Evolutionary conservation across 352 stramenopile species (phyloP).

Genomic region (Phytophthora aleatoria): DNA sequence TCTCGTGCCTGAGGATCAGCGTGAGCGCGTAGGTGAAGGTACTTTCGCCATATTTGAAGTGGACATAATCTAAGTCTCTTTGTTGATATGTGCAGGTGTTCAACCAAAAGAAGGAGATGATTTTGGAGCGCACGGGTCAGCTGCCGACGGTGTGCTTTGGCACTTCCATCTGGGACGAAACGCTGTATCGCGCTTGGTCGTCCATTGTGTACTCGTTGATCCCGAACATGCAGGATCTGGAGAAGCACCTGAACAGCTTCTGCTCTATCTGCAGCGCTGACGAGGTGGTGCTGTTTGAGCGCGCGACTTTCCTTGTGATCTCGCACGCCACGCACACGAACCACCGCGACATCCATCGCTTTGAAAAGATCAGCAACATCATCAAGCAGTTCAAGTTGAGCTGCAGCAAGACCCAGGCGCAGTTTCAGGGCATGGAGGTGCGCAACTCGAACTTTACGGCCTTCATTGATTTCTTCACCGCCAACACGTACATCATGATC

Average conservation of each 20-base stretch:
- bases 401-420: constrained; percentile 97
- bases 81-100: constrained; percentile 77
- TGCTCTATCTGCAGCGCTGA: constrained; percentile 97
- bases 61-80: constrained; percentile 4
- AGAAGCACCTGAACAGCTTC: constrained; percentile 97
- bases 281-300: constrained; percentile 98
- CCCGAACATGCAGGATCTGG: constrained; percentile 97
- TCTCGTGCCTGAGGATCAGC: constrained; percentile 91
- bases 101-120: constrained; percentile 94
- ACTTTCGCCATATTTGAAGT: not conserved
- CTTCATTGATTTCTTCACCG: constrained; percentile 98
- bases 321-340: constrained; percentile 91
- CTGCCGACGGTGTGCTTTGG: constrained; percentile 93
- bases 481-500: constrained; percentile 99
- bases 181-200: constrained; percentile 98
- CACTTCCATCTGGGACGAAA: constrained; percentile 99
- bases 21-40: constrained; percentile 64
- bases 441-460: constrained; percentile 98
- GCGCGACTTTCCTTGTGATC: constrained; percentile 99
- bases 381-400: constrained; percentile 99
- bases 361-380: constrained; percentile 99
- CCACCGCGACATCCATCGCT: constrained; percentile 97
- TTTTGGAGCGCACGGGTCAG: constrained; percentile 90
- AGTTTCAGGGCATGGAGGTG: constrained; percentile 98
- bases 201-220: constrained; percentile 99